A percentile compares a stretch with the other conserved stretches of the same genome.
These are phyloP conservation scores for Gynochthodes officinalis DNA, from an alignment of 257 asterid species.

Conservation along the genomic window DNA sequence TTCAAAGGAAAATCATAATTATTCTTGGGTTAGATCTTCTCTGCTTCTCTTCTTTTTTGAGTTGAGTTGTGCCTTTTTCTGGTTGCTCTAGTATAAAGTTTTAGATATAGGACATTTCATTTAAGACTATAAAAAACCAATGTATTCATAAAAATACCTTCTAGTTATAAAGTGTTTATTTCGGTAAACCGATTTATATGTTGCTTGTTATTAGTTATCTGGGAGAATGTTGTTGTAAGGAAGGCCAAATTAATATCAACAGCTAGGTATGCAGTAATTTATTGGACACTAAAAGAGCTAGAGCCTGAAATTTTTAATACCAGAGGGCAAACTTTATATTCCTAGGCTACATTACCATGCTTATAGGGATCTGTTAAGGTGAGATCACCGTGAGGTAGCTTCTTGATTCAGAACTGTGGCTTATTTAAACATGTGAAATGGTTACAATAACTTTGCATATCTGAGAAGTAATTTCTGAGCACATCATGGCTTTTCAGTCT, in stretches of 20 bases:
- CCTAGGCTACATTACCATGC: not conserved
- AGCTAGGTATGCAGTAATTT: not conserved
- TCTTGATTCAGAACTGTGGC: not conserved
- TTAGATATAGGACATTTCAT: not conserved
- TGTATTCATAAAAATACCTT: not conserved
- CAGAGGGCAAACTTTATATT: not conserved
- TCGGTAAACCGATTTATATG: not conserved
- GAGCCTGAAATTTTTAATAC: not conserved
- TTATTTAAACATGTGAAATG: not conserved
- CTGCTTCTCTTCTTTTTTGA: not conserved
- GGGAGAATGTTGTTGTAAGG: not conserved
- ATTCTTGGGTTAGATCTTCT: not conserved
- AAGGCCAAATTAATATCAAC: not conserved
- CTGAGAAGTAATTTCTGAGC: not conserved
- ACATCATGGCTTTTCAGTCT: not conserved
- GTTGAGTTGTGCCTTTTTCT: not conserved
- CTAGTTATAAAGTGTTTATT: not conserved
- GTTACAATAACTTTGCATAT: not conserved
- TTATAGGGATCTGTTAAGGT: not conserved
- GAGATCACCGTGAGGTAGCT: not conserved
- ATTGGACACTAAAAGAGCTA: not conserved
- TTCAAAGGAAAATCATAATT: not conserved
- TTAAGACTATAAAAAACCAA: not conserved
- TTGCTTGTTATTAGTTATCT: not conserved
- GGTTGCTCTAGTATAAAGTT: not conserved